These are phyloP conservation scores for Candida hungchunana DNA, from an alignment of 805 yeast genomes.

Conservation along the genomic window DNA sequence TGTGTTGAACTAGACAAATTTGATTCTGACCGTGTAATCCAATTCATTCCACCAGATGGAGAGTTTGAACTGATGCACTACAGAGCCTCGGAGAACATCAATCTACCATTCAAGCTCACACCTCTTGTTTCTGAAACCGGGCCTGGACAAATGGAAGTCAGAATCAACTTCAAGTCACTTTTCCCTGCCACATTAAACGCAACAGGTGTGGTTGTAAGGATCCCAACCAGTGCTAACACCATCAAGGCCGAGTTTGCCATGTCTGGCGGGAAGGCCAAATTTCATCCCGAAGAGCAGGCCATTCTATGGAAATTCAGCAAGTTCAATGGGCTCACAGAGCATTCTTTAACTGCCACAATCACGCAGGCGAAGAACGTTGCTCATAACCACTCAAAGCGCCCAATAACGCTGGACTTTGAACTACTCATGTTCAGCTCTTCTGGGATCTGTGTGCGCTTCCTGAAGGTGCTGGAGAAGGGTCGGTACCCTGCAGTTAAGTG, in stretches of 20 bases:
- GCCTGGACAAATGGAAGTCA: conserved; percentile 44
- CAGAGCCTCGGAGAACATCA: conserved; percentile 52
- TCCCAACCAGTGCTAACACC: conserved; percentile 68
- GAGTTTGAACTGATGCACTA: conserved; percentile 80
- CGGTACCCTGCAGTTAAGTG: conserved; percentile 76
- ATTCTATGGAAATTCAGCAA: conserved; percentile 70
- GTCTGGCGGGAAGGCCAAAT: conserved; percentile 65
- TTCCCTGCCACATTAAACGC: conserved; percentile 58
- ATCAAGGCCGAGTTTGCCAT: conserved; percentile 42
- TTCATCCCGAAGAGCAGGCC: conserved; percentile 57
- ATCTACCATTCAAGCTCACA: conserved; percentile 64
- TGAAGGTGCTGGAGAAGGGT: conserved; percentile 56
- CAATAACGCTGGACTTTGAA: conserved; percentile 64
- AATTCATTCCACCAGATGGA: conserved; percentile 85
- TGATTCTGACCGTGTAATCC: conserved; percentile 59
- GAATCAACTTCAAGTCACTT: conserved; percentile 57
- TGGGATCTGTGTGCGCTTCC: conserved; percentile 68
- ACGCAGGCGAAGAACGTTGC: conserved; percentile 27
- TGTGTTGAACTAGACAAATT: conserved; percentile 73
- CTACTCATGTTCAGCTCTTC: conserved; percentile 74
- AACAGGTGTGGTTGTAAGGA: conserved; percentile 53
- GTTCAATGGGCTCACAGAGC: conserved; percentile 62
- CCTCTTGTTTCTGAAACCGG: conserved; percentile 50
- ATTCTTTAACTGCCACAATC: conserved; percentile 53
- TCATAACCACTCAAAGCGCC: conserved; percentile 48